These are phyloP conservation scores for Neurospora sp. DNA, from an alignment of 495 filamentous ascomycete genomes.

Conservation along the genomic window DNA sequence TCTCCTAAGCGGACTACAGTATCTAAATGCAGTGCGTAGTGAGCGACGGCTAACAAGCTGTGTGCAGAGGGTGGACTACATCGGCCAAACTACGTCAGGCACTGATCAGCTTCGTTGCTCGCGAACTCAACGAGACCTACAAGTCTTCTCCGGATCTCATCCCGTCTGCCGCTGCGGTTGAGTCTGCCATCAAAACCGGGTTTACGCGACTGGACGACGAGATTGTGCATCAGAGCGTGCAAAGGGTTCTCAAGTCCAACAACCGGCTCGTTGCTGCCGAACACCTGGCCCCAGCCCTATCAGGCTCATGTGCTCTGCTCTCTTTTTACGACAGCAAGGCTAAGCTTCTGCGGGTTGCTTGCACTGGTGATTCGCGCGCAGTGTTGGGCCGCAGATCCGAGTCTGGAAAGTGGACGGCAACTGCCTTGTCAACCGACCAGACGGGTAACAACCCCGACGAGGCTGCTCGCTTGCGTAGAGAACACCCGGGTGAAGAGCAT, in stretches of 20 bases:
- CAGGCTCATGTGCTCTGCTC: slow-evolving; percentile 90
- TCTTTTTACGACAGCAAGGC: slow-evolving; percentile 88
- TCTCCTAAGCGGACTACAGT: not conserved
- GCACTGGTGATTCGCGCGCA: slow-evolving; percentile 88
- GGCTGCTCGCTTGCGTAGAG: slow-evolving; percentile 64
- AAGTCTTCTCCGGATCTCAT: slow-evolving; percentile 54
- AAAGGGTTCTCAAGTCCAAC: slow-evolving; percentile 78
- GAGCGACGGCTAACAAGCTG: slow-evolving; percentile 12
- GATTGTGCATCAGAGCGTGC: slow-evolving; percentile 81
- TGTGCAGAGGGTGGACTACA: slow-evolving; percentile 84
- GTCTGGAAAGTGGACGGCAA: slow-evolving; percentile 89
- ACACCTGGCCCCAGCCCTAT: slow-evolving; percentile 82
- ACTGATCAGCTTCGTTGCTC: slow-evolving; percentile 81
- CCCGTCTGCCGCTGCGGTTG: slow-evolving; percentile 68
- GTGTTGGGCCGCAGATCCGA: slow-evolving; percentile 71
- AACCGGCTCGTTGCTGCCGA: slow-evolving; percentile 82
- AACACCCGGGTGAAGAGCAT: slow-evolving; percentile 78
- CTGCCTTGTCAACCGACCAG: slow-evolving; percentile 80
- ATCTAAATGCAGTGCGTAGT: not conserved
- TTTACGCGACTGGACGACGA: slow-evolving; percentile 86
- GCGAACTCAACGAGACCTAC: slow-evolving; percentile 90
- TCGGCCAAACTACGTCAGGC: slow-evolving; percentile 91
- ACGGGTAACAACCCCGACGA: slow-evolving; percentile 81
- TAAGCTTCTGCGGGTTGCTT: slow-evolving; percentile 79
- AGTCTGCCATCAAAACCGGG: slow-evolving; percentile 84